Conservation (phyloP, 2,329 filamentous ascomycete species). For the Neopestalotiopsis rosae region DNA sequence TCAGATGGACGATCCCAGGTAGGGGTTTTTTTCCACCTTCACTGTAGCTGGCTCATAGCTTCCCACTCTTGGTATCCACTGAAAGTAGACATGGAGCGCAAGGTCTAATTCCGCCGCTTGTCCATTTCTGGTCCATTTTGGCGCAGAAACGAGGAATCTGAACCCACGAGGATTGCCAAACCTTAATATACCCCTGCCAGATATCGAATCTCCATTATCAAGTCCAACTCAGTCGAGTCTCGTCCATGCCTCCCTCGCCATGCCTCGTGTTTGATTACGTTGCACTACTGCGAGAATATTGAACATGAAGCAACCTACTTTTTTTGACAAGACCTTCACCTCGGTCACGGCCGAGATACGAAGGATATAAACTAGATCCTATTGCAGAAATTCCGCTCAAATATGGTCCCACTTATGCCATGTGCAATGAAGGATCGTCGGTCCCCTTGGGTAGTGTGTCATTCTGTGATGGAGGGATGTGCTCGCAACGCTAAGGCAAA, state of each 20-base stretch:
- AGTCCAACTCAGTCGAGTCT: neutral
- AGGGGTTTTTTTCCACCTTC: no score
- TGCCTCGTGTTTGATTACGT: neutral
- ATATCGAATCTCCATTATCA: neutral
- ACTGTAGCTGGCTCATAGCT: no score
- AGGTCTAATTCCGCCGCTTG: neutral
- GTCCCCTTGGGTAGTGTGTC: neutral
- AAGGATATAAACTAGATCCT: neutral
- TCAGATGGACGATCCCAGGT: neutral
- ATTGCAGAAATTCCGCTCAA: neutral
- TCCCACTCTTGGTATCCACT: neutral
- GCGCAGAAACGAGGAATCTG: neutral
- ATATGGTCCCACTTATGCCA: neutral
- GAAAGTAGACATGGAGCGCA: neutral
- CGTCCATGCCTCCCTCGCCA: neutral
- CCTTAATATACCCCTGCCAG: slow-evolving; percentile 8
- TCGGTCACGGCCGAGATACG: neutral
- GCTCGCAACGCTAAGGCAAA: neutral
- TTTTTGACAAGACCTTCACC: neutral
- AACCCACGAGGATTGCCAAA: slow-evolving; percentile 6
- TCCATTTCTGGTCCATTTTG: neutral
- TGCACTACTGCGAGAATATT: neutral
- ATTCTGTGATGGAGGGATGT: neutral
- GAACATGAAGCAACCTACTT: neutral
- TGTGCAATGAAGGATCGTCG: neutral